Percentiles rank a stretch among this genome's conserved stretches.
Evolutionary conservation across 2,329 filamentous ascomycete genomes (phyloP).

Genomic region (Graphilbum fragrans): DNA sequence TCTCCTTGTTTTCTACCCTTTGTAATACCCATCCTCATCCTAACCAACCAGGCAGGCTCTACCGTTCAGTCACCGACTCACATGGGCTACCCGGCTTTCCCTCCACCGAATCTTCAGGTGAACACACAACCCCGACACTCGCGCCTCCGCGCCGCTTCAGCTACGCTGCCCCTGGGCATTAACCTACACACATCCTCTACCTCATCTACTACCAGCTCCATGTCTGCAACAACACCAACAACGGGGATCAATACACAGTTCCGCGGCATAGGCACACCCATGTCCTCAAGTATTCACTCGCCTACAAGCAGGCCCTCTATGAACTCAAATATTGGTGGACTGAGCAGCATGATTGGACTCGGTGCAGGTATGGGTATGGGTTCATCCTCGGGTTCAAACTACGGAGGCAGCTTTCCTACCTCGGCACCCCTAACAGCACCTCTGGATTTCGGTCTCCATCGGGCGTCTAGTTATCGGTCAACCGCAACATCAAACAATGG

Average conservation of each 20-base stretch:
- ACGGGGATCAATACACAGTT: background rate
- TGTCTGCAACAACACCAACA: background rate
- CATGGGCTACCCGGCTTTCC: slow-evolving; percentile 35
- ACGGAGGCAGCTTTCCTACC: background rate
- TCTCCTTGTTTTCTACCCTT: background rate
- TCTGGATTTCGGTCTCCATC: slow-evolving; percentile 28
- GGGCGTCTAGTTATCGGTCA: slow-evolving; percentile 22
- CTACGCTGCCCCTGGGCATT: slow-evolving; percentile 27
- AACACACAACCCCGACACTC: slow-evolving; percentile 29
- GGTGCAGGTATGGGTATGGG: background rate
- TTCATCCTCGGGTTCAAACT: background rate
- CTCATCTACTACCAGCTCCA: background rate
- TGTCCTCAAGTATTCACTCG: background rate
- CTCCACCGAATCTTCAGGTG: slow-evolving; percentile 26
- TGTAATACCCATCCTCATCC: slow-evolving; percentile 5
- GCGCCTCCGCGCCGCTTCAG: slow-evolving; percentile 36
- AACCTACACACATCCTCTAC: slow-evolving; percentile 21
- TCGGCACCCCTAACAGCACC: background rate
- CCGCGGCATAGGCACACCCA: background rate
- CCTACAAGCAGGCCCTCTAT: background rate
- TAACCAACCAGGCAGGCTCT: slow-evolving; percentile 22
- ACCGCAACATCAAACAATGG: too few relatives aligned
- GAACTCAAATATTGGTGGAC: background rate
- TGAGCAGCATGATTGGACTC: background rate
- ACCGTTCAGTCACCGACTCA: slow-evolving; percentile 36